phyloP scores from a whole-genome alignment of 2,329 filamentous ascomycete species.

The Fusarium sp. region DNA sequence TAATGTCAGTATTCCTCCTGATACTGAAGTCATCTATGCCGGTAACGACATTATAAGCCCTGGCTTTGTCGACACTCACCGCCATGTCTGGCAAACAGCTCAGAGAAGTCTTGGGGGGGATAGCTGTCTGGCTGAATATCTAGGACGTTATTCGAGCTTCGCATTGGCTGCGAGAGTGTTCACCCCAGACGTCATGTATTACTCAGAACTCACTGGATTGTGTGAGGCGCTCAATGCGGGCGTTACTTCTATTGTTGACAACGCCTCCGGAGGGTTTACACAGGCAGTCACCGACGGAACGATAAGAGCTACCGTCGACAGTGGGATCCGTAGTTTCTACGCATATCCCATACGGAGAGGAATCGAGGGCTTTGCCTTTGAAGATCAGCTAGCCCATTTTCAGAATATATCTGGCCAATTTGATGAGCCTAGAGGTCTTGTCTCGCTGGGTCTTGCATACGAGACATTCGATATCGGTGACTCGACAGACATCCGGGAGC shows the following conservation, averaged over 20 bases:
- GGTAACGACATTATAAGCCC: background rate
- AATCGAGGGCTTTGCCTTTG: background rate
- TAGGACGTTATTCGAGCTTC: background rate
- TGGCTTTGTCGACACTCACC: background rate
- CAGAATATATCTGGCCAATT: background rate
- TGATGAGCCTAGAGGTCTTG: background rate
- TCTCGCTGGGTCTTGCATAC: background rate
- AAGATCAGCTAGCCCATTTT: background rate
- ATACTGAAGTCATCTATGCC: background rate
- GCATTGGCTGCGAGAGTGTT: background rate
- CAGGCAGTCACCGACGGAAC: background rate
- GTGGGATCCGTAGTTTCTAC: background rate
- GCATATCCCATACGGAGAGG: background rate
- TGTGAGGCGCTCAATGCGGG: background rate
- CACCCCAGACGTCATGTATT: background rate
- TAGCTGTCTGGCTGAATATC: background rate
- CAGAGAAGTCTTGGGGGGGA: background rate
- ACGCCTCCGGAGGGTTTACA: background rate
- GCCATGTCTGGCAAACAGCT: background rate
- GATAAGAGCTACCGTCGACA: background rate
- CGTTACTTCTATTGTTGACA: background rate
- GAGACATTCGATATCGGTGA: background rate
- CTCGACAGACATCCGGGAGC: background rate
- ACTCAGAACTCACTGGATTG: background rate
- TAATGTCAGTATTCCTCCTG: background rate